These are phyloP conservation scores for Plasmodium sp. DNA, from an alignment of 169 alveolate genomes.

Conservation along the genomic window DNA sequence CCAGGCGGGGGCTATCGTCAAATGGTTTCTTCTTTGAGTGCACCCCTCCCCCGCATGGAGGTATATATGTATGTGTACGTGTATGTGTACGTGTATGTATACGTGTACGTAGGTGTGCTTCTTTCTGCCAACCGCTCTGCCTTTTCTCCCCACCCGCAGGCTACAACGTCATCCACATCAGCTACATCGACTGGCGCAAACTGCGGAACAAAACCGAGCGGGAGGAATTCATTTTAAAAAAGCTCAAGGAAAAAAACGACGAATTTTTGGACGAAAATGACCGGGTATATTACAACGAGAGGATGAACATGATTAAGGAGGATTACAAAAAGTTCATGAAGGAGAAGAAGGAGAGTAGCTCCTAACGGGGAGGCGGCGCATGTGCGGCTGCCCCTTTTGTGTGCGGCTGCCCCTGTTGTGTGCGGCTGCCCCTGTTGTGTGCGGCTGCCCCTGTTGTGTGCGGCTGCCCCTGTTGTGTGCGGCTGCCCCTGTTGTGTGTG, in stretches of 20 bases:
- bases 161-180: slow-evolving; percentile 87
- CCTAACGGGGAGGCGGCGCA: not conserved
- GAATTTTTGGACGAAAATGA: slow-evolving; percentile 94
- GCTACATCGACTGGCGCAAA: slow-evolving; percentile 90
- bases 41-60: not conserved
- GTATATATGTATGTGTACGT: not conserved
- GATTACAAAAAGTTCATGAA: slow-evolving; percentile 75
- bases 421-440: not conserved
- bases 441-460: not conserved
- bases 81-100: not conserved
- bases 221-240: slow-evolving; percentile 92
- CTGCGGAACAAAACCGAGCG: slow-evolving; percentile 90
- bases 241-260: slow-evolving; percentile 91
- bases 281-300: slow-evolving; percentile 88
- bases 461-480: not conserved
- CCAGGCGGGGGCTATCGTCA: not conserved
- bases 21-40: not conserved
- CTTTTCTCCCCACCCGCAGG: not conserved
- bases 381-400: not conserved
- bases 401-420: no score
- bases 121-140: not conserved
- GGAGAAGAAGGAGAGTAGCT: slow-evolving; percentile 53
- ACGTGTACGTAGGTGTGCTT: not conserved
- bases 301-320: slow-evolving; percentile 84
- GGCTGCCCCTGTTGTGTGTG: not conserved